These are phyloP conservation scores for Sporothrix phasma DNA, from an alignment of 2,329 filamentous ascomycete species.

Conservation along the genomic window DNA sequence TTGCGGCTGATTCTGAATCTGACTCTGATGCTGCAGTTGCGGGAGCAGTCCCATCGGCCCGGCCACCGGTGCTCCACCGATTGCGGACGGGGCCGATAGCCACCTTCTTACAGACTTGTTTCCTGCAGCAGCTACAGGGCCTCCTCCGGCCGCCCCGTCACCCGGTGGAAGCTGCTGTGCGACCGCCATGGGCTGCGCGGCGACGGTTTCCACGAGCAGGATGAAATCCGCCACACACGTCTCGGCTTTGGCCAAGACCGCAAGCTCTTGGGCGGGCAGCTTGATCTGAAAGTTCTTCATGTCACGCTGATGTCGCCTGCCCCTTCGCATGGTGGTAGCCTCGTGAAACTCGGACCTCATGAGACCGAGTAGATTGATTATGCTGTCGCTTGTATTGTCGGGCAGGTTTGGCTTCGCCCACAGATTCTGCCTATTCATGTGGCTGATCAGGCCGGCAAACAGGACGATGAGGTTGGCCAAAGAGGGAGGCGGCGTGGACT, in stretches of 20 bases:
- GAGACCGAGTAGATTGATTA: background rate
- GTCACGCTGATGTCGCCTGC: background rate
- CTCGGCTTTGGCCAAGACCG: background rate
- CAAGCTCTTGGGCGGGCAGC: background rate
- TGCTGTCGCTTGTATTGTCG: background rate
- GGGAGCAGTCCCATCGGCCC: no score
- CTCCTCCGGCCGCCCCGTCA: background rate
- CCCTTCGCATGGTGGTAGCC: background rate
- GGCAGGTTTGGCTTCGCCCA: background rate
- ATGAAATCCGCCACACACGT: background rate
- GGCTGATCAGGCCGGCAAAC: background rate
- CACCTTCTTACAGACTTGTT: background rate
- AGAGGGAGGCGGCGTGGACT: background rate
- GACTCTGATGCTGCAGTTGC: no score
- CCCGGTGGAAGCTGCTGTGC: no score
- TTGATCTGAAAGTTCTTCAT: background rate
- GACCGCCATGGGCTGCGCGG: background rate
- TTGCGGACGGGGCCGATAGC: background rate
- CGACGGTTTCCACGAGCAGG: background rate
- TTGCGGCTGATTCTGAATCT: no score
- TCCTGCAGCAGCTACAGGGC: background rate
- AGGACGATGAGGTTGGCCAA: background rate
- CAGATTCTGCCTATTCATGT: background rate
- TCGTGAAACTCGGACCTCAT: background rate
- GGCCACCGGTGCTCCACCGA: no score